Conservation (phyloP, 2,329 filamentous ascomycete species). For the Cercospora citrullina region DNA sequence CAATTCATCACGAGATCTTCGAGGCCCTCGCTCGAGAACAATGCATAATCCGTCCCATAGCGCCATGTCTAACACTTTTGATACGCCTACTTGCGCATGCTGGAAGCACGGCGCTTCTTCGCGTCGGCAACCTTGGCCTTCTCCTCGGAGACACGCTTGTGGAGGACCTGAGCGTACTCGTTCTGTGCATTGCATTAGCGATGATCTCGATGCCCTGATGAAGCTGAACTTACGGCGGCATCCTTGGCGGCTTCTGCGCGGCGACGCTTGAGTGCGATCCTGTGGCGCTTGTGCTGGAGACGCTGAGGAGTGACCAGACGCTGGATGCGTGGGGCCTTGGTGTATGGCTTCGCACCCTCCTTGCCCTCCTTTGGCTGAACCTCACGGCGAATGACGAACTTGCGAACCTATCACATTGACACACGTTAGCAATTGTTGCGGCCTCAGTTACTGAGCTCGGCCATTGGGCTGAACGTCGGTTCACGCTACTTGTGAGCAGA, state of each 20-base stretch:
- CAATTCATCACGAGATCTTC: constrained; percentile 20
- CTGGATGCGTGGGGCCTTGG: constrained; percentile 99
- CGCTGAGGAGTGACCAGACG: constrained; percentile 98
- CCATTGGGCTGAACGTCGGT: constrained; percentile 6
- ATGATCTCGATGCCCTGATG: background rate
- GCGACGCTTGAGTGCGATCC: constrained; percentile 96
- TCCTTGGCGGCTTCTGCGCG: constrained; percentile 97
- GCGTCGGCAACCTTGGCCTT: constrained; percentile 90
- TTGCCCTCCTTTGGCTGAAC: constrained; percentile 78
- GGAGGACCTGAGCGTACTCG: constrained; percentile 94
- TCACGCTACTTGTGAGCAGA: constrained; percentile 13
- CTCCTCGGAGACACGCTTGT: constrained; percentile 96
- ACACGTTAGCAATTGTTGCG: constrained; percentile 32
- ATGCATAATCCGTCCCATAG: constrained; percentile 23
- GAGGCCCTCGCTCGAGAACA: constrained; percentile 20
- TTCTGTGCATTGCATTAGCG: constrained; percentile 61
- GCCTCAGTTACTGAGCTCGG: constrained; percentile 35
- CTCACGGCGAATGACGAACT: constrained; percentile 99
- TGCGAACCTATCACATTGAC: constrained; percentile 72
- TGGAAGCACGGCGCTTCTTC: constrained; percentile 95
- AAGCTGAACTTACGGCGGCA: constrained; percentile 75
- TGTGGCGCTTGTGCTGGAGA: constrained; percentile 99
- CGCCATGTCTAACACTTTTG: constrained; percentile 21
- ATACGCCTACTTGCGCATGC: constrained; percentile 73
- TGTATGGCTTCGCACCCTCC: constrained; percentile 97